phyloP scores from a whole-genome alignment of 805 yeast genomes.

The Peterozyma toletana region DNA sequence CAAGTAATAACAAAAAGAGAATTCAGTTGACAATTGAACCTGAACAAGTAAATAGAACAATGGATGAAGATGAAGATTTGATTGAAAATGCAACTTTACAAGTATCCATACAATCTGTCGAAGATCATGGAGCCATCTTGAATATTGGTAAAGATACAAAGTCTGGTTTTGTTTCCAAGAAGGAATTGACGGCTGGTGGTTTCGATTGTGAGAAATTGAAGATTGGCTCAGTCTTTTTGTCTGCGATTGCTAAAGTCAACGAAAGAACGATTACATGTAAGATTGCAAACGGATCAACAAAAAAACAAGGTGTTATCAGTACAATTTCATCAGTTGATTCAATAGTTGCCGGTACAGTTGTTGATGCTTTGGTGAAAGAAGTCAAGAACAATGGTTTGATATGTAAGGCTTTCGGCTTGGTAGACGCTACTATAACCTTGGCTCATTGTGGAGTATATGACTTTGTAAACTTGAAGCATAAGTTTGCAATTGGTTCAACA shows the following conservation, averaged over 20 bases:
- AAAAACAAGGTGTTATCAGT: slow-evolving; percentile 39
- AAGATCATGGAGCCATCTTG: slow-evolving; percentile 86
- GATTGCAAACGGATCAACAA: slow-evolving; percentile 33
- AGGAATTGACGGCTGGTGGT: slow-evolving; percentile 42
- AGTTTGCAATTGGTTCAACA: slow-evolving; percentile 59
- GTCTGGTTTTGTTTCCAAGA: slow-evolving; percentile 71
- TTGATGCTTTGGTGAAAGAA: slow-evolving; percentile 64
- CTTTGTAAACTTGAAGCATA: slow-evolving; percentile 44
- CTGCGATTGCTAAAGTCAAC: slow-evolving; percentile 43
- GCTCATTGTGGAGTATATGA: slow-evolving; percentile 53
- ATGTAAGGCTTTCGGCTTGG: slow-evolving; percentile 69
- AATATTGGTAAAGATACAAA: slow-evolving; percentile 55
- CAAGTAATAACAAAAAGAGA: slow-evolving; percentile 44
- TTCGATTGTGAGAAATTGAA: slow-evolving; percentile 27
- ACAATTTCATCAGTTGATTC: slow-evolving; percentile 72
- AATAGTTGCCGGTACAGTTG: slow-evolving; percentile 76
- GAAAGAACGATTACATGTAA: slow-evolving; percentile 55
- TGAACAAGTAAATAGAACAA: slow-evolving; percentile 49
- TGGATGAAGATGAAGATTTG: slow-evolving; percentile 60
- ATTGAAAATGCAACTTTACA: slow-evolving; percentile 60
- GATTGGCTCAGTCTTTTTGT: slow-evolving; percentile 66
- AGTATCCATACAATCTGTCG: slow-evolving; percentile 69
- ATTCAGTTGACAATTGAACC: slow-evolving; percentile 74
- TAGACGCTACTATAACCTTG: slow-evolving; percentile 62
- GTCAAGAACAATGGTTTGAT: slow-evolving; percentile 54